A percentile compares a stretch with the other conserved stretches of the same genome.
Conservation (phyloP, 1,139 yeast species). For the Zygosaccharomyces sapae region DNA sequence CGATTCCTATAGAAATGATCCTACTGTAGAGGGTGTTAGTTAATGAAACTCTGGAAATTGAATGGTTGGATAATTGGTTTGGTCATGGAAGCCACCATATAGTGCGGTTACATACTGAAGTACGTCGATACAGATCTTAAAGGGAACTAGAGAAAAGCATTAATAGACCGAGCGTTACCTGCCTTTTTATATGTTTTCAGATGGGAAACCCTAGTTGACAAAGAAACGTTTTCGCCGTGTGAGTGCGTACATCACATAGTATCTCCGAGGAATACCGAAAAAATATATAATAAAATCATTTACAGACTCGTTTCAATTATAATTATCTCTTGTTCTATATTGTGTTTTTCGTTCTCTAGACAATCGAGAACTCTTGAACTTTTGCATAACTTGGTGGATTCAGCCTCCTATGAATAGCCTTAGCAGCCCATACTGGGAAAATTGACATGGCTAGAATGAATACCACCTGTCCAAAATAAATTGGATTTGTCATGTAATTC, state of each 20-base stretch:
- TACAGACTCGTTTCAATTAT: neutral
- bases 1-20: slow-evolving; percentile 99
- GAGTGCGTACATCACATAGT: neutral
- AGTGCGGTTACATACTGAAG: slow-evolving; percentile 51
- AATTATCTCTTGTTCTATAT: neutral
- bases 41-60: slow-evolving; percentile 21
- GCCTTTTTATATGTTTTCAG: slow-evolving; percentile 10
- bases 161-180: too few relatives aligned
- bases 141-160: too few relatives aligned
- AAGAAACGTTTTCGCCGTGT: neutral
- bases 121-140: slow-evolving; percentile 50
- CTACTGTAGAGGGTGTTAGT: slow-evolving; percentile 57
- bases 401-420: slow-evolving; percentile 65
- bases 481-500: slow-evolving; percentile 51
- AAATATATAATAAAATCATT: neutral
- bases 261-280: neutral
- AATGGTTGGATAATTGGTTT: neutral
- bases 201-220: slow-evolving; percentile 9
- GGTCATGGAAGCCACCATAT: slow-evolving; percentile 4
- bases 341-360: slow-evolving; percentile 11
- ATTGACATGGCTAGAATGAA: slow-evolving; percentile 67
- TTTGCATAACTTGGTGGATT: slow-evolving; percentile 98
- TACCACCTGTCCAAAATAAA: slow-evolving; percentile 66
- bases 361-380: slow-evolving; percentile 57
- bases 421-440: slow-evolving; percentile 85